Conservation (phyloP, 208 protist genomes). For the Acanthamoeba castellanii region DNA sequence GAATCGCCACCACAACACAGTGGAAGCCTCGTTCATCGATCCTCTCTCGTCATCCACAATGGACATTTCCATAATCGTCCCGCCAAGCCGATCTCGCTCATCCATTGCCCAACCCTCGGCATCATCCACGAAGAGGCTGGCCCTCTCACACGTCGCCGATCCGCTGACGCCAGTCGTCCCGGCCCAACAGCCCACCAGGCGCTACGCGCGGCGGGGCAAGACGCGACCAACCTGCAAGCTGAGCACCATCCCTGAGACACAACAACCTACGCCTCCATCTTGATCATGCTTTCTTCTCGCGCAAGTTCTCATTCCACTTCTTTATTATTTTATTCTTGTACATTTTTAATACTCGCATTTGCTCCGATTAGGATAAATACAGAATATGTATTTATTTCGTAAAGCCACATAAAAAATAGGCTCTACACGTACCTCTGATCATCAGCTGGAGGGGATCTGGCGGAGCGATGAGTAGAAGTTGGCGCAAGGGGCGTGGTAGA, state of each 20-base stretch:
- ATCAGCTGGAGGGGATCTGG: background rate
- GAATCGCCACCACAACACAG: background rate
- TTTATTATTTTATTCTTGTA: background rate
- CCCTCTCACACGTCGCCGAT: background rate
- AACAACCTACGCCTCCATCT: background rate
- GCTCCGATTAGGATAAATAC: background rate
- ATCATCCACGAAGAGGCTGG: background rate
- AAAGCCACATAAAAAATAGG: background rate
- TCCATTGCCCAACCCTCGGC: background rate
- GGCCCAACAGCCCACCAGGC: background rate
- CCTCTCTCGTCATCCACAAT: background rate
- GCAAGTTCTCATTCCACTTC: too few species aligned
- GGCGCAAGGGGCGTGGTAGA: conserved; percentile 16
- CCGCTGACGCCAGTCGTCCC: background rate
- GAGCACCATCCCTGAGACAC: background rate
- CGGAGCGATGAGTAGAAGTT: conserved; percentile 14
- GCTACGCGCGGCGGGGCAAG: background rate
- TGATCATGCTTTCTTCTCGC: too few species aligned
- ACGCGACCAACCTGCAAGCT: background rate
- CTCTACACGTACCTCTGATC: background rate
- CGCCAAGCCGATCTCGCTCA: background rate
- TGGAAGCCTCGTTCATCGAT: background rate
- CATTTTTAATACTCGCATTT: background rate
- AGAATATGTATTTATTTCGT: background rate
- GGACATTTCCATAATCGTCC: background rate